Conservation (phyloP, 2,329 filamentous ascomycete genomes). For the Aspergillus intermedius region DNA sequence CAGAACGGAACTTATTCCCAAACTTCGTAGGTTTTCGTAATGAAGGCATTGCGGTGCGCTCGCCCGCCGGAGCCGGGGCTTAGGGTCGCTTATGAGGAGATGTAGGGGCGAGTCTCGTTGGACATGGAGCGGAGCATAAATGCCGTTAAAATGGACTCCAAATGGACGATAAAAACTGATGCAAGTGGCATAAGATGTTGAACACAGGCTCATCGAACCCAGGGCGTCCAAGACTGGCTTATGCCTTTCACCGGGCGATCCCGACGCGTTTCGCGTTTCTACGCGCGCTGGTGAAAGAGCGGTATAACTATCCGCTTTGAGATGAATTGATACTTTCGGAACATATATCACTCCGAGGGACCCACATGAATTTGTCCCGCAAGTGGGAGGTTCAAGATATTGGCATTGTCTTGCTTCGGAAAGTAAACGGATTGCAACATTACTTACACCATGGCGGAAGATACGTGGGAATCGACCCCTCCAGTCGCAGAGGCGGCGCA, state of each 20-base stretch:
- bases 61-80: conserved; percentile 18
- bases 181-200: conserved; percentile 1
- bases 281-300: conserved; percentile 16
- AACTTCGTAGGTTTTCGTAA: conserved; percentile 54
- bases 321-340: conserved; percentile 3
- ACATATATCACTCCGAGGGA: conserved; percentile 5
- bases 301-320: conserved; percentile 8
- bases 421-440: conserved; percentile 1
- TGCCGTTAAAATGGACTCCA: conserved; percentile 1
- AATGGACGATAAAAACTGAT: conserved; percentile 1
- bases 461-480: conserved; percentile 26
- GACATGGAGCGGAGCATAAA: conserved; percentile 20
- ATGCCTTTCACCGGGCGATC: conserved; percentile 6
- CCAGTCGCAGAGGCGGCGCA: conserved; percentile 7
- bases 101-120: conserved; percentile 9
- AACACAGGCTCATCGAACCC: background rate
- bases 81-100: conserved; percentile 11
- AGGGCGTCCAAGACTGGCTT: conserved; percentile 10
- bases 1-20: conserved; percentile 51
- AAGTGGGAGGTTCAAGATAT: conserved; percentile 1
- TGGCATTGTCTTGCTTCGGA: background rate
- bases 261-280: conserved; percentile 31
- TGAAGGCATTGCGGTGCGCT: conserved; percentile 38
- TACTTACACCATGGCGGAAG: conserved; percentile 31
- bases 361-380: background rate